phyloP scores from a whole-genome alignment of 208 protist species.

The Acanthamoeba divionensis region DNA sequence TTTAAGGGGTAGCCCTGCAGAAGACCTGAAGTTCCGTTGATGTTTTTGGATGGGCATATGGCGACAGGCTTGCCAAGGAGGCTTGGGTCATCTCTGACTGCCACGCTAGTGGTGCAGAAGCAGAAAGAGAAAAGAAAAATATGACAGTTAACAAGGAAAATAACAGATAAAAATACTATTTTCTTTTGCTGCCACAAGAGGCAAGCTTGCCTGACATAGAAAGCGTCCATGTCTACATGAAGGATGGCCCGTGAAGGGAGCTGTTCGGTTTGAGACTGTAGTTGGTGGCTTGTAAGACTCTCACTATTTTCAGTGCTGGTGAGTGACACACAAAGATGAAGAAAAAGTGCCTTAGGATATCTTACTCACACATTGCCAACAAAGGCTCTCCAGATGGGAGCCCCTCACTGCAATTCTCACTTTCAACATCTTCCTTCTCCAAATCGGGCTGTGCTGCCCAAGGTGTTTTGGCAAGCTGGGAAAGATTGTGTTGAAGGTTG shows the following conservation, averaged over 20 bases:
- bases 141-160: neutral
- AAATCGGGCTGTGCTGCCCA: neutral
- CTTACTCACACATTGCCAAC: neutral
- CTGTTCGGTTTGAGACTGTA: neutral
- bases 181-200: neutral
- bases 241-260: neutral
- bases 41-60: conserved; percentile 32
- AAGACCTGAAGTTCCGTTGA: conserved; percentile 32
- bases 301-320: neutral
- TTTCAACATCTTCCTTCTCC: neutral
- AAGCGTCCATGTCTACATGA: conserved; percentile 49
- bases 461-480: neutral
- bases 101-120: neutral
- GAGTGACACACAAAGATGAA: neutral
- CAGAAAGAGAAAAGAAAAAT: neutral
- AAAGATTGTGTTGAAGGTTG: neutral
- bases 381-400: neutral
- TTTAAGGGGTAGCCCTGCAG: too few species aligned
- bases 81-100: neutral
- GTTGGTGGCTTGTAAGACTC: neutral
- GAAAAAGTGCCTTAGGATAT: too few species aligned
- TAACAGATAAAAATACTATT: too few species aligned
- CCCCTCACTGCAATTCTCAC: neutral
- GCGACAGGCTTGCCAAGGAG: neutral
- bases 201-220: neutral